These are phyloP conservation scores for Colletotrichum orchidophilum DNA, from an alignment of 2,329 filamentous ascomycete species.

Conservation along the genomic window DNA sequence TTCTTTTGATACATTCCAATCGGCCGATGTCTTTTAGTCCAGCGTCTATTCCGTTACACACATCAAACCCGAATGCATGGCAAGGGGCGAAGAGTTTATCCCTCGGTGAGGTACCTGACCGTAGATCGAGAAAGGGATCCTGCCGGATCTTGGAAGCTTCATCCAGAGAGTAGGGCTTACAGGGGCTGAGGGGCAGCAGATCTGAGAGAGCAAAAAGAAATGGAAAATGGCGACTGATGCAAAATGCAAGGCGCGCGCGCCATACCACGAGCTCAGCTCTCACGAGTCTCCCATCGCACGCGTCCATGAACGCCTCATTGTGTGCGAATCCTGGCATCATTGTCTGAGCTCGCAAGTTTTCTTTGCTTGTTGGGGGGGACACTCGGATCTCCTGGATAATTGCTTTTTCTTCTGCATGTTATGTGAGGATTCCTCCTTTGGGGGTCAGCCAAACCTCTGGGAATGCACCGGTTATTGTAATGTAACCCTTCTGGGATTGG, in stretches of 20 bases:
- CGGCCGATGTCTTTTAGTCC: slow-evolving; percentile 1
- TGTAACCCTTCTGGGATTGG: neutral
- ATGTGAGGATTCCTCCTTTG: slow-evolving; percentile 4
- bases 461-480: slow-evolving; percentile 10
- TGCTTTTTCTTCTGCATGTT: slow-evolving; percentile 26
- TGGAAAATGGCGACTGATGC: neutral
- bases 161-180: neutral
- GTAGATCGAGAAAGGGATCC: neutral
- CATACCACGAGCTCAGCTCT: neutral
- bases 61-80: neutral
- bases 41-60: slow-evolving; percentile 11
- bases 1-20: slow-evolving; percentile 15
- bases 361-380: slow-evolving; percentile 28
- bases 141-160: slow-evolving; percentile 5
- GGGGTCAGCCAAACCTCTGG: slow-evolving; percentile 5
- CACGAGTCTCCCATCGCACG: neutral
- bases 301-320: slow-evolving; percentile 8
- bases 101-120: slow-evolving; percentile 2
- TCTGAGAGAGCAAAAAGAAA: slow-evolving; percentile 13
- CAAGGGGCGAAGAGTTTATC: neutral
- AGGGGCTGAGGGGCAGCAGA: slow-evolving; percentile 11
- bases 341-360: slow-evolving; percentile 10
- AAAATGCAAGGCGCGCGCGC: neutral
- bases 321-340: slow-evolving; percentile 20
- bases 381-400: slow-evolving; percentile 25